Conservation (phyloP, 768 basidiomycete genomes). For the Boletus subparvulus region DNA sequence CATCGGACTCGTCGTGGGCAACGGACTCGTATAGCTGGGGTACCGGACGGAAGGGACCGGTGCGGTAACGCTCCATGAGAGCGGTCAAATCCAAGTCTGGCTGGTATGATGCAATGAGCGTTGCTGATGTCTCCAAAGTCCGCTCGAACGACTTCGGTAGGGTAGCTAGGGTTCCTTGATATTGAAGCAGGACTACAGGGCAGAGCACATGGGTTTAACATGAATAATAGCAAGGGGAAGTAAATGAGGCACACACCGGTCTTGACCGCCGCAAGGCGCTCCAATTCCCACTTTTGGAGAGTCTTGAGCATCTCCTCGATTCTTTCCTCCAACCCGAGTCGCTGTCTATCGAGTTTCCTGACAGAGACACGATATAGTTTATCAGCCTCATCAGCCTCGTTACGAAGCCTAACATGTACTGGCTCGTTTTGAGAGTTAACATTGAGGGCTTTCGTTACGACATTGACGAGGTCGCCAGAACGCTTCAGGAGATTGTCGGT, state of each 20-base stretch:
- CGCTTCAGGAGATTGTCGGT: conserved; percentile 65
- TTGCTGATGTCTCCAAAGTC: conserved; percentile 66
- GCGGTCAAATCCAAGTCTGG: conserved; percentile 86
- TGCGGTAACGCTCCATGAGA: conserved; percentile 89
- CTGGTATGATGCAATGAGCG: conserved; percentile 79
- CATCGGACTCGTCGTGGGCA: conserved; percentile 78
- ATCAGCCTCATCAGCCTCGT: conserved; percentile 82
- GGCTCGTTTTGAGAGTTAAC: conserved; percentile 54
- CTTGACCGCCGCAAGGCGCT: conserved; percentile 81
- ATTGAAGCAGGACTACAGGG: conserved; percentile 72
- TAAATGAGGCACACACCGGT: conserved; percentile 50
- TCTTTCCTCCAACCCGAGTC: conserved; percentile 82
- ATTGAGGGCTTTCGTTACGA: conserved; percentile 71
- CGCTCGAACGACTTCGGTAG: conserved; percentile 67
- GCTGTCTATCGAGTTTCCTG: conserved; percentile 78
- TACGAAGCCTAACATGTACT: conserved; percentile 63
- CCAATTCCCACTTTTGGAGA: conserved; percentile 83
- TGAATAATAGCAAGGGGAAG: not conserved
- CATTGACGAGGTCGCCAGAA: conserved; percentile 64
- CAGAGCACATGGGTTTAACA: not conserved
- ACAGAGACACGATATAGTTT: conserved; percentile 75
- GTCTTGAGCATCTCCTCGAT: conserved; percentile 80
- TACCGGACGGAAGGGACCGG: conserved; percentile 86
- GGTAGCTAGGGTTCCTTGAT: conserved; percentile 75
- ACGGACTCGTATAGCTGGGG: conserved; percentile 87